phyloP scores from a whole-genome alignment of 345 rosid species.

The Kernera saxatilis region DNA sequence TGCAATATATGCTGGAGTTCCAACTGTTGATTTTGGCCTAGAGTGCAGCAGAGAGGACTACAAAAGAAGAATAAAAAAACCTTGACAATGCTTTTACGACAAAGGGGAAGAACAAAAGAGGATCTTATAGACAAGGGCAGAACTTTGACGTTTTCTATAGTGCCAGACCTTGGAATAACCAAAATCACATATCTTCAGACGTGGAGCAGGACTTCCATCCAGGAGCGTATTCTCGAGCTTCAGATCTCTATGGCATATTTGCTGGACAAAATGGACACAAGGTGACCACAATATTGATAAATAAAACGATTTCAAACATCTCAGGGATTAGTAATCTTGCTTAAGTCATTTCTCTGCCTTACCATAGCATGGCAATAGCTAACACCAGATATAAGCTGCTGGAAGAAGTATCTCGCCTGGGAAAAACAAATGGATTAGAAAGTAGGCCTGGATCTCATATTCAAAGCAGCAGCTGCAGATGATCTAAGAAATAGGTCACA shows the following conservation, averaged over 20 bases:
- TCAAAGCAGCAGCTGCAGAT: not conserved
- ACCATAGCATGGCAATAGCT: conserved; percentile 69
- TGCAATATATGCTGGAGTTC: conserved; percentile 83
- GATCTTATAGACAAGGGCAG: not conserved
- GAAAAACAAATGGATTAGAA: not conserved
- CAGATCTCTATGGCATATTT: conserved; percentile 75
- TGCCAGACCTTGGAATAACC: conserved; percentile 62
- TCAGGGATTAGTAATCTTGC: not conserved
- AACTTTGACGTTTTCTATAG: not conserved
- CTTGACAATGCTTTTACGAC: not conserved
- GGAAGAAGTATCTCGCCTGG: conserved; percentile 67
- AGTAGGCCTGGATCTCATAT: not conserved
- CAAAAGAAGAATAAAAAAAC: conserved; percentile 11
- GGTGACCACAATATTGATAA: not conserved
- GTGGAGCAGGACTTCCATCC: conserved; percentile 73
- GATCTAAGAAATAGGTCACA: not conserved
- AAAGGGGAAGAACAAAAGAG: not conserved
- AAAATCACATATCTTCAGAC: conserved; percentile 68
- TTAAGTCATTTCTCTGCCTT: not conserved
- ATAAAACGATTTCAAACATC: not conserved
- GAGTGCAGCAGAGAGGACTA: conserved; percentile 82
- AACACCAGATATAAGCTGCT: conserved; percentile 69
- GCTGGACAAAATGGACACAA: conserved; percentile 27
- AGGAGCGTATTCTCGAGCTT: conserved; percentile 66
- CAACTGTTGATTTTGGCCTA: conserved; percentile 74